A percentile compares a stretch with the other conserved stretches of the same genome.
phyloP scores from a whole-genome alignment of 192 early-diverging fungal species.

The Linnemannia exigua region DNA sequence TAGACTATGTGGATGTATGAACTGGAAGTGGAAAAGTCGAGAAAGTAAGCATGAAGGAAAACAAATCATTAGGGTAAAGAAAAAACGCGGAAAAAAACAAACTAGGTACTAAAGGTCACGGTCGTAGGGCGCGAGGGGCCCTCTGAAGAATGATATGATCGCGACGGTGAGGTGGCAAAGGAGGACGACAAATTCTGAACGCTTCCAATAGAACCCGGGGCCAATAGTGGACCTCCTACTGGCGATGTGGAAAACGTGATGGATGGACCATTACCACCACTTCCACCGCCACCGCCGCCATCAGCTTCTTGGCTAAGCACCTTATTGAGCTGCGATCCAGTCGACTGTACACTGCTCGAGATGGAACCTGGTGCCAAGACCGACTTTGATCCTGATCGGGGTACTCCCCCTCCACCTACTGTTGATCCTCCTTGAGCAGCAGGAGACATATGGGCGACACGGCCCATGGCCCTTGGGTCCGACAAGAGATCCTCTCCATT shows the following conservation, averaged over 20 bases:
- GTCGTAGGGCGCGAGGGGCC: background rate
- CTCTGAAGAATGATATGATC: background rate
- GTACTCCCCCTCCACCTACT: background rate
- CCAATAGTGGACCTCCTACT: background rate
- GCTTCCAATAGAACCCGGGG: background rate
- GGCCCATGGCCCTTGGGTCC: conserved; percentile 32
- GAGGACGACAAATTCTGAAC: background rate
- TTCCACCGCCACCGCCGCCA: background rate
- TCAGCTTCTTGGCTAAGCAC: conserved; percentile 1
- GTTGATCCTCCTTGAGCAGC: background rate
- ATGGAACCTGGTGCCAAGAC: background rate
- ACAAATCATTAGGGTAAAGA: background rate
- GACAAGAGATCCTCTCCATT: conserved; percentile 11
- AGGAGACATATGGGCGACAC: conserved; percentile 8
- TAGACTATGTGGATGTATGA: background rate
- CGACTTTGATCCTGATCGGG: conserved; percentile 2
- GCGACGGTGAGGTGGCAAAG: background rate
- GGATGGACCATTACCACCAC: background rate
- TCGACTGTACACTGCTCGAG: conserved; percentile 1
- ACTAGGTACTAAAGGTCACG: conserved; percentile 24
- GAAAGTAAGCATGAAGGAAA: background rate
- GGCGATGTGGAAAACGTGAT: conserved; percentile 1
- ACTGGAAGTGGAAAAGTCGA: background rate
- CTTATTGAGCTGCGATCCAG: conserved; percentile 19
- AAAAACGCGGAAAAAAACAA: background rate